These are phyloP conservation scores for Rhododendron henanense DNA, from an alignment of 148 eudicot genomes.

Conservation along the genomic window DNA sequence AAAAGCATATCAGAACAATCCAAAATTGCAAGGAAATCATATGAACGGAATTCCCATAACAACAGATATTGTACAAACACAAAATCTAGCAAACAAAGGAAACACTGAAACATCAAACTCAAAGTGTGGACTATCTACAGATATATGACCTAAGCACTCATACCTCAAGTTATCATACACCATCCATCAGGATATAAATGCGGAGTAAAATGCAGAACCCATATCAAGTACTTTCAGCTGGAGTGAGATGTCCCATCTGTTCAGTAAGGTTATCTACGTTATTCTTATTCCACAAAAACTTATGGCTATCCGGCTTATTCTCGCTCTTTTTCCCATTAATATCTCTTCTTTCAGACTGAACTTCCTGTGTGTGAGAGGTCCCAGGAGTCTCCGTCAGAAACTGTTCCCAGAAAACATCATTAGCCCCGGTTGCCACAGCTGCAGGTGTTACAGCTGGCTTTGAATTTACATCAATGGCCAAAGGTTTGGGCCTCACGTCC, in stretches of 20 bases:
- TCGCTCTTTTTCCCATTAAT: slow-evolving; percentile 10
- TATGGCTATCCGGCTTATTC: slow-evolving; percentile 15
- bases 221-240: slow-evolving; percentile 21
- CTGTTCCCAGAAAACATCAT: slow-evolving; percentile 54
- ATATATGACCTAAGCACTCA: slow-evolving; percentile 1
- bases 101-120: slow-evolving; percentile 1
- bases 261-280: slow-evolving; percentile 28
- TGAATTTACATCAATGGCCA: slow-evolving; percentile 27
- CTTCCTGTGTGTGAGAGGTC: slow-evolving; percentile 28
- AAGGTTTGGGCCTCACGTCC: slow-evolving; percentile 19
- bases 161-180: slow-evolving; percentile 9
- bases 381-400: slow-evolving; percentile 42
- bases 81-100: not conserved
- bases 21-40: not conserved
- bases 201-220: not conserved
- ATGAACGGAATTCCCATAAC: not conserved
- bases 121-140: slow-evolving; percentile 1
- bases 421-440: slow-evolving; percentile 17
- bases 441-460: slow-evolving; percentile 14
- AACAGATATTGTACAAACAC: not conserved
- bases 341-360: slow-evolving; percentile 29
- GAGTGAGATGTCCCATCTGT: slow-evolving; percentile 35
- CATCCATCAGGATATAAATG: not conserved
- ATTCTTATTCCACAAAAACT: slow-evolving; percentile 25
- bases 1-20: not conserved